Conservation (phyloP, 768 basidiomycete genomes). For the Fomitopsis serialis region DNA sequence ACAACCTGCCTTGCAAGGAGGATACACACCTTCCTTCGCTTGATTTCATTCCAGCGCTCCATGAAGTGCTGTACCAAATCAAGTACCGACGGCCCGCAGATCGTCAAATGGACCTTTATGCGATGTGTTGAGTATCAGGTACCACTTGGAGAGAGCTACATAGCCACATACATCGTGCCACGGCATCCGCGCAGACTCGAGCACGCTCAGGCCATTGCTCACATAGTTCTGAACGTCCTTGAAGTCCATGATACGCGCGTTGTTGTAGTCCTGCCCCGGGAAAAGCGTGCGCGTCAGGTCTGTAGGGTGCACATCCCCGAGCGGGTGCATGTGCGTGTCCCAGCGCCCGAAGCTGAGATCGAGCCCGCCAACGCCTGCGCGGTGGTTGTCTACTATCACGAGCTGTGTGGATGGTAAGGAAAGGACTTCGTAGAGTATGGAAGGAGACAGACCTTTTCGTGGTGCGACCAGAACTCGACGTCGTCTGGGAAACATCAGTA, state of each 20-base stretch:
- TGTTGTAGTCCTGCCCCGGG: slow-evolving; percentile 93
- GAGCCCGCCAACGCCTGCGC: slow-evolving; percentile 86
- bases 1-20: background rate
- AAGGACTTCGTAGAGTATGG: background rate
- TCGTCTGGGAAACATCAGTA: slow-evolving; percentile 39
- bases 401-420: slow-evolving; percentile 29
- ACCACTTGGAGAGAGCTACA: no score
- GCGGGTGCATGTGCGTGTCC: slow-evolving; percentile 88
- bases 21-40: slow-evolving; percentile 62
- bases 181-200: slow-evolving; percentile 78
- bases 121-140: no score
- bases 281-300: slow-evolving; percentile 79
- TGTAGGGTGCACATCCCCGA: slow-evolving; percentile 90
- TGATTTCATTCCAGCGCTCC: slow-evolving; percentile 89
- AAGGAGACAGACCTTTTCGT: slow-evolving; percentile 61
- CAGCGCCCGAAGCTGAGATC: slow-evolving; percentile 99
- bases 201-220: slow-evolving; percentile 59
- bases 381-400: slow-evolving; percentile 83
- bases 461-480: slow-evolving; percentile 88
- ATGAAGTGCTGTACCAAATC: slow-evolving; percentile 92
- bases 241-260: slow-evolving; percentile 83
- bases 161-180: slow-evolving; percentile 82
- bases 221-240: slow-evolving; percentile 73
- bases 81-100: slow-evolving; percentile 75
- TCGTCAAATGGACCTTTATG: slow-evolving; percentile 81